Conservation (phyloP, 2,329 filamentous ascomycete genomes). For the Ramichloridium luteum region DNA sequence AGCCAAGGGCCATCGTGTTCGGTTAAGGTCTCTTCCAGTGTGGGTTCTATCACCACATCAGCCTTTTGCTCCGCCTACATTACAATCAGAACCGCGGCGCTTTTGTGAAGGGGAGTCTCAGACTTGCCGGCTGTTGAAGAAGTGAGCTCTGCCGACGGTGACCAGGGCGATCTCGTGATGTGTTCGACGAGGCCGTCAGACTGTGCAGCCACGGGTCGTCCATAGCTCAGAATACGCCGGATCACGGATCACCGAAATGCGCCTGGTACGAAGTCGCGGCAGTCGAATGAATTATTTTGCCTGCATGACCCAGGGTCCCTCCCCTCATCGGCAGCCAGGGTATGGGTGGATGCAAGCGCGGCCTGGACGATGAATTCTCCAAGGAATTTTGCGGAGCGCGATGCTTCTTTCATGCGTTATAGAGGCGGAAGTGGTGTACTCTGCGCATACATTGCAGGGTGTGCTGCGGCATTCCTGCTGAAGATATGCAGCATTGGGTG, state of each 20-base stretch:
- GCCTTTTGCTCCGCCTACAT: constrained; percentile 43
- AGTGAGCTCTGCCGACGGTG: constrained; percentile 59
- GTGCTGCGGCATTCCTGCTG: too few relatives aligned
- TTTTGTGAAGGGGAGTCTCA: constrained; percentile 20
- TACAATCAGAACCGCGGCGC: constrained; percentile 30
- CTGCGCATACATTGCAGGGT: too few relatives aligned
- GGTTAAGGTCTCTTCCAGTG: constrained; percentile 39
- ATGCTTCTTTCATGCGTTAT: not conserved
- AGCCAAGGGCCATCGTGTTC: constrained; percentile 40
- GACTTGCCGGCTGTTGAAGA: constrained; percentile 42
- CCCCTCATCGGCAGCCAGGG: not conserved
- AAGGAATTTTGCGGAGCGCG: not conserved
- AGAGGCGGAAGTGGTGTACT: too few relatives aligned
- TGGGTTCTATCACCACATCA: constrained; percentile 43
- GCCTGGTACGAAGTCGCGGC: too few relatives aligned
- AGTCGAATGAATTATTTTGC: not conserved
- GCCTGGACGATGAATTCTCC: not conserved
- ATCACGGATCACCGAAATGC: too few relatives aligned
- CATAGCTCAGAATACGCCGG: constrained; percentile 13
- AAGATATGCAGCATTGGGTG: too few relatives aligned
- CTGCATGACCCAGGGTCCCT: not conserved
- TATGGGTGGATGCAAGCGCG: not conserved
- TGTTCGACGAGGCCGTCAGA: constrained; percentile 48
- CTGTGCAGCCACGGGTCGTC: constrained; percentile 73
- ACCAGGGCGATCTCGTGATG: constrained; percentile 38